Base-by-base conservation (phyloP, 495 filamentous ascomycete species). In the Aspergillus bertholletiae region DNA sequence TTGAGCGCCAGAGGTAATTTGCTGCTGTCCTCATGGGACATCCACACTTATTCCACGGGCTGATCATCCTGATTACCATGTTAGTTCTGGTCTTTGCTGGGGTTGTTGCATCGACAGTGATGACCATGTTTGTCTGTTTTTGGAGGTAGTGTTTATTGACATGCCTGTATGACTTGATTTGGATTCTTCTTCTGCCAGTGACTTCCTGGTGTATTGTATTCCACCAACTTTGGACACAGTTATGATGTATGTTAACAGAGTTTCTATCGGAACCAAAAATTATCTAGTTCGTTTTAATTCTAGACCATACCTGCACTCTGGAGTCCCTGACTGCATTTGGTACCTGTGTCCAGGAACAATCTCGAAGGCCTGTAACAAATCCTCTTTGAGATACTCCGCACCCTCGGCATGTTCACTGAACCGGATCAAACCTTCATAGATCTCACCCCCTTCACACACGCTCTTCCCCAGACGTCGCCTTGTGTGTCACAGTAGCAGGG, bases 21-120 rank as follows among this genome's bases (percentile, higher is more conserved):
- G 56, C 20, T 49, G 24, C 28, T 46, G 44, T 59, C 45, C 30
- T 39, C 49, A 47, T 57, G 53, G 30, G 35, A 56, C 43, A 44
- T 57, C 51, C 45, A 41, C 34, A 3, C 37, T 21, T 51, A 8
- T 44, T 54, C 46, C 32, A 48, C 51, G 9, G n/a, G 21, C 17
- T 35, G 34, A 34, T 26, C 20, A 15, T 5, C 13, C 22, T 26
- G 35, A 21, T 26, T 45, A 54, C 37, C 15, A 21, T 22, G 9
- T 43, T 22, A 43, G n/a, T 21, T 22, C 18, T 5, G 7, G 39
- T 12, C 17, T 15, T 37, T 22, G 39, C 39, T 21, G n/a, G 39
- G 22, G 18, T 17, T 41, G 17, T 54, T 48, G 27, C 41, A 22
- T 37, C 40, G 34, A 40, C 39, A 18, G 34, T 37, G 27, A 22